These are phyloP conservation scores for Malassezia arunalokei DNA, from an alignment of 1,284 basidiomycete genomes.

Conservation along the genomic window DNA sequence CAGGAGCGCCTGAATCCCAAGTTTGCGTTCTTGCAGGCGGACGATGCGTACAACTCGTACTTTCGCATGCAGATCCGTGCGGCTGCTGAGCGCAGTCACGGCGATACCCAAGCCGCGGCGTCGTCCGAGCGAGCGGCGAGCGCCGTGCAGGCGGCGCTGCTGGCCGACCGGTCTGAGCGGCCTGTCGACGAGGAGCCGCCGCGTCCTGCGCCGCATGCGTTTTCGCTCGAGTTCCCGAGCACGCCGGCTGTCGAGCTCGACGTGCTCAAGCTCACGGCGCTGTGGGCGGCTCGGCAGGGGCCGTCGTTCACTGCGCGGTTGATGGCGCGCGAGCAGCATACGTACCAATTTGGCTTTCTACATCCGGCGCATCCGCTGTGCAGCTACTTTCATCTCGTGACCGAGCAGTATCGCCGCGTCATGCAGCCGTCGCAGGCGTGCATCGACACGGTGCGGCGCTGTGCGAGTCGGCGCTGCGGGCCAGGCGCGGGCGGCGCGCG, in stretches of 20 bases:
- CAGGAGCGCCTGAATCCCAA: constrained; percentile 34
- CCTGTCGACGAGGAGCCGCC: constrained; percentile 48
- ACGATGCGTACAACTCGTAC: constrained; percentile 42
- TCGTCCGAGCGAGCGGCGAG: constrained; percentile 1
- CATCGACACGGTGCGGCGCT: constrained; percentile 55
- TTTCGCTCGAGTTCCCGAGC: constrained; percentile 75
- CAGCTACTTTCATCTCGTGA: constrained; percentile 88
- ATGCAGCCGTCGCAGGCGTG: constrained; percentile 68
- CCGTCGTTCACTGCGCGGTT: constrained; percentile 72
- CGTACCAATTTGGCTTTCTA: constrained; percentile 96
- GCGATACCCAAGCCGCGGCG: neutral
- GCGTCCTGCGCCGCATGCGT: constrained; percentile 72
- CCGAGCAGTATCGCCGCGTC: constrained; percentile 88
- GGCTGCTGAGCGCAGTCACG: constrained; percentile 4
- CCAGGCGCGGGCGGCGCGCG: constrained; percentile 38
- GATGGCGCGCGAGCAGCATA: constrained; percentile 75
- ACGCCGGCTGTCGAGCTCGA: constrained; percentile 74
- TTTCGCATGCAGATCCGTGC: constrained; percentile 26
- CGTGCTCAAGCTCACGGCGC: constrained; percentile 61
- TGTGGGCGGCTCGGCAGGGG: constrained; percentile 87
- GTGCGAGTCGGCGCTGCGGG: constrained; percentile 25
- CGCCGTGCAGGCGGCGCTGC: constrained; percentile 9
- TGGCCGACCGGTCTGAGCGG: constrained; percentile 45
- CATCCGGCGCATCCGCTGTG: constrained; percentile 90
- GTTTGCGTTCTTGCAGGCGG: constrained; percentile 35